Evolutionary conservation across 306 rosid species (phyloP).

Genomic region (Begonia peltatifolia): DNA sequence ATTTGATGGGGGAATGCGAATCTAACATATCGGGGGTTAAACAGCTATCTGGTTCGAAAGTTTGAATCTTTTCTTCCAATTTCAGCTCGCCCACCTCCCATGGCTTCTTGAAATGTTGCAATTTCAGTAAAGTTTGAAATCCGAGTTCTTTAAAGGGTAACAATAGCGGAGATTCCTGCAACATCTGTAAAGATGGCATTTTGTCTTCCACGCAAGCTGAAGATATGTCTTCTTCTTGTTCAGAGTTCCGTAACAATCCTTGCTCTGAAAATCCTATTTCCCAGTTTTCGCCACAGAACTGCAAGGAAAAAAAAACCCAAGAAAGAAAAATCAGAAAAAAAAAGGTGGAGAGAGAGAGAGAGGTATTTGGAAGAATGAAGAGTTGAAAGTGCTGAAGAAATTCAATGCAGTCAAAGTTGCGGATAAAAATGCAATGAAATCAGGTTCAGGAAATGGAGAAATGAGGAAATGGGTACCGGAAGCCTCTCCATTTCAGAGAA

Average conservation of each 20-base stretch:
- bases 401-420: no score
- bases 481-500: conserved; percentile 53
- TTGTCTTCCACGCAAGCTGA: conserved; percentile 28
- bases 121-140: conserved; percentile 56
- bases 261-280: conserved; percentile 37
- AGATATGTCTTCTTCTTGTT: conserved; percentile 17
- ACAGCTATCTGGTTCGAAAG: conserved; percentile 48
- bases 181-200: conserved; percentile 80
- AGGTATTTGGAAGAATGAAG: conserved; percentile 18
- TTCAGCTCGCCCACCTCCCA: conserved; percentile 17
- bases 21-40: conserved; percentile 26
- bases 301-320: conserved; percentile 9
- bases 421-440: no score
- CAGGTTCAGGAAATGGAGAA: no score
- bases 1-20: conserved; percentile 10
- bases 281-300: conserved; percentile 49
- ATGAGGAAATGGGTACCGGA: conserved; percentile 31
- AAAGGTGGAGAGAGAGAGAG: no score
- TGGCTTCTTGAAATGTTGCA: conserved; percentile 51
- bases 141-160: conserved; percentile 45
- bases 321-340: background rate
- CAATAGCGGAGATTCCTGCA: conserved; percentile 48
- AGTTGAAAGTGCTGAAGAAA: conserved; percentile 28
- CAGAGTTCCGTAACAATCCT: conserved; percentile 3
- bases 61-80: conserved; percentile 29